These are phyloP conservation scores for Corylus americana DNA, from an alignment of 306 rosid genomes.

Conservation along the genomic window DNA sequence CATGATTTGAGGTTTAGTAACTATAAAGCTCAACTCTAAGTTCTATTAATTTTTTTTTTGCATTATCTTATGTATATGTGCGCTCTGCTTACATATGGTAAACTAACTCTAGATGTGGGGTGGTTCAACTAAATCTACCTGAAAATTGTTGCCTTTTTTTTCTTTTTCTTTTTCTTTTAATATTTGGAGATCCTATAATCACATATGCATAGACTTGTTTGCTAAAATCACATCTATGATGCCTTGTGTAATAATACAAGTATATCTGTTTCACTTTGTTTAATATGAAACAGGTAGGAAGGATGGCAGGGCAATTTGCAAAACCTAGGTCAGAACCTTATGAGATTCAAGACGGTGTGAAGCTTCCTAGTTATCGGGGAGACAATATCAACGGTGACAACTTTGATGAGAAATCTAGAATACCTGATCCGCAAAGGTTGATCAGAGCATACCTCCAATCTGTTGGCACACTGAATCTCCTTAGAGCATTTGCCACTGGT, in stretches of 20 bases:
- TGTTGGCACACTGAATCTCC: conserved; percentile 46
- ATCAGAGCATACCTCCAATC: conserved; percentile 52
- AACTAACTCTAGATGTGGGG: neutral
- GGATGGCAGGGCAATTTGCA: conserved; percentile 53
- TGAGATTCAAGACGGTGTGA: conserved; percentile 42
- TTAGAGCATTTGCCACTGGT: conserved; percentile 48
- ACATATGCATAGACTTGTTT: neutral
- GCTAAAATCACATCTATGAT: neutral
- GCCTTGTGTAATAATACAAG: neutral
- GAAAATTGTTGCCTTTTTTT: neutral
- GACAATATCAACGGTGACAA: conserved; percentile 43
- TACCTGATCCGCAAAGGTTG: conserved; percentile 44
- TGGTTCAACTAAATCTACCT: neutral
- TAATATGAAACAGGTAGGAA: conserved; percentile 31
- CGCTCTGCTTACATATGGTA: neutral
- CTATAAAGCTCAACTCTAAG: neutral
- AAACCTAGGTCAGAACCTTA: conserved; percentile 43
- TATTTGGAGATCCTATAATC: neutral
- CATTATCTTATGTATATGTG: neutral
- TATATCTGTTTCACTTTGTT: neutral
- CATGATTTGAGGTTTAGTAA: neutral
- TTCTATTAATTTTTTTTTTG: neutral
- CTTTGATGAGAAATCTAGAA: conserved; percentile 41
- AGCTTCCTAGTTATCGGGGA: conserved; percentile 44
- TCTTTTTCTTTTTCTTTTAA: too few species aligned